Base-by-base conservation (phyloP, 371 early-diverging fungal genomes). In the Dichotomocladium elegans region DNA sequence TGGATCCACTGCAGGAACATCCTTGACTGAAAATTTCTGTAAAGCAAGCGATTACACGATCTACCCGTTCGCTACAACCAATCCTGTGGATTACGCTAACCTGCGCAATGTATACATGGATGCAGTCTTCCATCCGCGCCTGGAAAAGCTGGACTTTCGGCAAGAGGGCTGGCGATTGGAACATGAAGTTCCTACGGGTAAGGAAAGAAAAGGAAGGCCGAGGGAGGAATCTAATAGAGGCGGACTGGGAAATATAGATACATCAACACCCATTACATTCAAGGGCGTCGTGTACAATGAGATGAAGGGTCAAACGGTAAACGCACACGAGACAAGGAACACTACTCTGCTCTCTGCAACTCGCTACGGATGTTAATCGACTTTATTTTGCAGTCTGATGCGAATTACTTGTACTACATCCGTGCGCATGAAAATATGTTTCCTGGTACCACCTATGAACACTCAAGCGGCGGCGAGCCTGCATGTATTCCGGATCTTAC, bases 81-180 rank as follows among this genome's bases (percentile, higher is more conserved):
- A 97, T 66, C 65, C 68, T 9, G 73, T 80, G 11, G 98, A 97
- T 69, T 96, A 87, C 61, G 68, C 80, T 40, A 96, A 97, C 66
- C 68, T 97, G 50, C 80, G 92, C 64, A 72, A 72, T 46, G 93
- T 97, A n/a, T 97, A 96, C 66, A 69, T 96, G 87, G 98, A 97
- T 68, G 88, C 98, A 2, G 90, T 81, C 7, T 93, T 97, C 55
- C 72, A 74, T 37, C 98, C 98, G 12, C 65, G 75, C 17, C 72
- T 96, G 48, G 77, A 83, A 30, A 80, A 85, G 53, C 63, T 86
- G 26, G 96, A 96, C 59, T 97, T 90, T 48, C 74, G 75, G 24
- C 96, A 96, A 67, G 98, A 97, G 63, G 98, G 98, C 7, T 97
- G 98, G 98, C 71, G 98, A 35, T 61, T 97, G 35, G 98, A 96